A percentile compares a stretch with the other conserved stretches of the same genome.
phyloP scores from a whole-genome alignment of 2,329 filamentous ascomycete genomes.

The Teratosphaeria viscida region DNA sequence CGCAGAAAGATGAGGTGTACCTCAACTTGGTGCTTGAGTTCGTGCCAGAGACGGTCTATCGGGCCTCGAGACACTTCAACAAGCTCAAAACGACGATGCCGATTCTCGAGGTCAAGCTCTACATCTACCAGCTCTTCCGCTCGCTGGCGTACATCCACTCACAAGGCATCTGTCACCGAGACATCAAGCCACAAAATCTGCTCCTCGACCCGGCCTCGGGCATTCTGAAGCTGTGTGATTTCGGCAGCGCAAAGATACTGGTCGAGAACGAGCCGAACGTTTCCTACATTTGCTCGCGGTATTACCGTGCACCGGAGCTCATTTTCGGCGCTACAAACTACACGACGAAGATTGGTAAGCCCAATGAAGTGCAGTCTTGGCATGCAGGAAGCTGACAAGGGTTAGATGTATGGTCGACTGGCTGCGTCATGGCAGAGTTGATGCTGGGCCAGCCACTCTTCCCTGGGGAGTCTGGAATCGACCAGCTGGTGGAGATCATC shows the following conservation, averaged over 20 bases:
- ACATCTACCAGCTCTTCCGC: slow-evolving; percentile 98
- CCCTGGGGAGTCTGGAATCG: slow-evolving; percentile 95
- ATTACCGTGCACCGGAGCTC: slow-evolving; percentile 94
- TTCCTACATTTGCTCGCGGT: slow-evolving; percentile 98
- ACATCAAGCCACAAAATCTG: slow-evolving; percentile 98
- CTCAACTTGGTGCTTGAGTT: slow-evolving; percentile 97
- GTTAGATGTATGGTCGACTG: slow-evolving; percentile 96
- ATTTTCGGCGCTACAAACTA: slow-evolving; percentile 99
- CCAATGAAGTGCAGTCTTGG: slow-evolving; percentile 3
- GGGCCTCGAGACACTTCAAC: slow-evolving; percentile 97
- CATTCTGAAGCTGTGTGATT: slow-evolving; percentile 94
- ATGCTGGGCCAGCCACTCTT: slow-evolving; percentile 98
- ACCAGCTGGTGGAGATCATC: slow-evolving; percentile 98
- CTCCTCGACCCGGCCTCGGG: slow-evolving; percentile 84
- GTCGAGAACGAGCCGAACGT: slow-evolving; percentile 99
- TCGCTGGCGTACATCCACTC: slow-evolving; percentile 98
- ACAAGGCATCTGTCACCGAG: slow-evolving; percentile 95
- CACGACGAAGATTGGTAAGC: slow-evolving; percentile 96
- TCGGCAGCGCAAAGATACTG: slow-evolving; percentile 96
- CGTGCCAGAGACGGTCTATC: slow-evolving; percentile 95
- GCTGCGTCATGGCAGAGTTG: slow-evolving; percentile 97
- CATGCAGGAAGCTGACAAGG: slow-evolving; percentile 8
- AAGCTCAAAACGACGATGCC: slow-evolving; percentile 99
- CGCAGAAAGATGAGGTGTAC: slow-evolving; percentile 81
- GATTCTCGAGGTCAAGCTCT: slow-evolving; percentile 95